Evolutionary conservation across 2,329 filamentous ascomycete genomes (phyloP).

Genomic region (Keithomyces neogunnii): DNA sequence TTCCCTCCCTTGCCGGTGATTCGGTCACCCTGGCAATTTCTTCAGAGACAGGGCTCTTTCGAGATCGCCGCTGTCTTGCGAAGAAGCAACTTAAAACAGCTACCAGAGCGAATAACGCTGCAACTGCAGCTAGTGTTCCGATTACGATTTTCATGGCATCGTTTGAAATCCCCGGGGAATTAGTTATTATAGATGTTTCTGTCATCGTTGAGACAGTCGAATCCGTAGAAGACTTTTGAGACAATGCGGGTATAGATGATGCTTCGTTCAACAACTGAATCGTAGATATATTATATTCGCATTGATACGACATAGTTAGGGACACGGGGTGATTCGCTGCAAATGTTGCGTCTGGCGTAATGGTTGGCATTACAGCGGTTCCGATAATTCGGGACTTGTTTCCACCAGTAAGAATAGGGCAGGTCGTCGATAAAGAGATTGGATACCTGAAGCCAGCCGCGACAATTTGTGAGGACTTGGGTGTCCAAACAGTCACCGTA

Average conservation of each 20-base stretch:
- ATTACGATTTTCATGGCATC: neutral
- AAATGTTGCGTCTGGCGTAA: neutral
- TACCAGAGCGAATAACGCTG: neutral
- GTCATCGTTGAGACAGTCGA: too few species aligned
- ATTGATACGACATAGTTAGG: neutral
- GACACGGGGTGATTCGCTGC: neutral
- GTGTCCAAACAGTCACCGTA: neutral
- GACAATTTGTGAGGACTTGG: neutral
- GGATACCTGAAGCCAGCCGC: neutral
- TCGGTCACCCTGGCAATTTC: too few species aligned
- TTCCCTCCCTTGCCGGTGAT: too few species aligned
- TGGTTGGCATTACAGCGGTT: neutral
- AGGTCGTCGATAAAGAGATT: neutral
- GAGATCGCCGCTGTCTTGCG: neutral
- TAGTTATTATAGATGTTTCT: neutral
- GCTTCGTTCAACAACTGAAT: too few species aligned
- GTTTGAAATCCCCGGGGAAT: neutral
- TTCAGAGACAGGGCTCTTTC: too few species aligned
- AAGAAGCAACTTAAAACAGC: neutral
- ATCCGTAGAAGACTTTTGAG: too few species aligned
- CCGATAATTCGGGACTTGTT: neutral
- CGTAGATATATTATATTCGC: neutral
- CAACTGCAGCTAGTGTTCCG: neutral
- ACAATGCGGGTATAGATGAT: too few species aligned
- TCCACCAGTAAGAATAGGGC: neutral